These are phyloP conservation scores for Sporobolomyces phaffii DNA, from an alignment of 768 basidiomycete genomes.

Conservation along the genomic window DNA sequence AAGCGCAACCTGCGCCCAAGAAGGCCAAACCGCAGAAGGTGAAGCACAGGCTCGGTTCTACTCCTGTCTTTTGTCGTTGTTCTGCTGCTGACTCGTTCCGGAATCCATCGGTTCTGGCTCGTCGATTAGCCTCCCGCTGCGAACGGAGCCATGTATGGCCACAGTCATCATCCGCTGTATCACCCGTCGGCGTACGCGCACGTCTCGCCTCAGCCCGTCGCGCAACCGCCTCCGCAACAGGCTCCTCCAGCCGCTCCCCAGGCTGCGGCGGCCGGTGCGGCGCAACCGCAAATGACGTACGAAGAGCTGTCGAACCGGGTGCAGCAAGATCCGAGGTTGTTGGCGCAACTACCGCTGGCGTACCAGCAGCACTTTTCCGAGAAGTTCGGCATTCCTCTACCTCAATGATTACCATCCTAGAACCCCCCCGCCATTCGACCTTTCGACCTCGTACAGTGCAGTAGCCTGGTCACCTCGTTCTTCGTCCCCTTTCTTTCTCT, in stretches of 20 bases:
- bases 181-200: constrained; percentile 31
- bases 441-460: too few species aligned
- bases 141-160: constrained; percentile 17
- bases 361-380: constrained; percentile 17
- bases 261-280: neutral
- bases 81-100: too few species aligned
- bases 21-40: constrained; percentile 27
- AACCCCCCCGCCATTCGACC: too few species aligned
- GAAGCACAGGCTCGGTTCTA: neutral
- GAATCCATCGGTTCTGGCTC: too few species aligned
- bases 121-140: neutral
- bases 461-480: too few species aligned
- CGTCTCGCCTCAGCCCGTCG: constrained; percentile 2
- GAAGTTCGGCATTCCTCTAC: constrained; percentile 12
- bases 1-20: constrained; percentile 3
- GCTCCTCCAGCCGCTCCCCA: neutral
- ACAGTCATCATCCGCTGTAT: constrained; percentile 24
- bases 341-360: constrained; percentile 9
- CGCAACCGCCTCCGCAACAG: neutral
- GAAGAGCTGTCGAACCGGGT: constrained; percentile 7
- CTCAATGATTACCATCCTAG: too few species aligned
- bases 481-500: too few species aligned
- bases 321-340: constrained; percentile 8
- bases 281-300: constrained; percentile 20
- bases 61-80: too few species aligned